phyloP scores from a whole-genome alignment of 2,329 filamentous ascomycete species.

The Aureobasidium leucospermi region DNA sequence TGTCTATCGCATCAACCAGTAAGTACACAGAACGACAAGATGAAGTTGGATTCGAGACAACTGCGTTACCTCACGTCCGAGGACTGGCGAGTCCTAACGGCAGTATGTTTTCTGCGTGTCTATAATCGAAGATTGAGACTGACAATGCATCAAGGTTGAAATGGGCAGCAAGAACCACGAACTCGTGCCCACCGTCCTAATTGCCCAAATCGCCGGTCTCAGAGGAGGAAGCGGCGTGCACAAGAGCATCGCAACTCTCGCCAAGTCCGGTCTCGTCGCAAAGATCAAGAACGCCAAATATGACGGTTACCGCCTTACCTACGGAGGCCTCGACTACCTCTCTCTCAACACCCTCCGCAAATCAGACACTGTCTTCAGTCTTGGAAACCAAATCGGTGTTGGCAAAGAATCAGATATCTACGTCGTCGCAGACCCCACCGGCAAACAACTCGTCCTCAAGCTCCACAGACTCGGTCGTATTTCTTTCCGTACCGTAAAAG shows the following conservation, averaged over 20 bases:
- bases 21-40: conserved; percentile 34
- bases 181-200: conserved; percentile 83
- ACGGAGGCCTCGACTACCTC: conserved; percentile 96
- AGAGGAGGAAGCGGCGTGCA: conserved; percentile 70
- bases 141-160: conserved; percentile 60
- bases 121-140: background rate
- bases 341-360: conserved; percentile 84
- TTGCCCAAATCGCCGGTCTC: conserved; percentile 74
- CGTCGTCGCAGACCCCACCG: conserved; percentile 75
- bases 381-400: conserved; percentile 89
- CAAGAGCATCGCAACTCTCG: conserved; percentile 79
- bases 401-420: conserved; percentile 98
- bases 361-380: conserved; percentile 74
- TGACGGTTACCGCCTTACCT: conserved; percentile 93
- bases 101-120: conserved; percentile 50
- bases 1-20: background rate
- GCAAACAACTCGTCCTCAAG: conserved; percentile 77
- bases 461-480: conserved; percentile 94
- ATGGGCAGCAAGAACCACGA: conserved; percentile 95
- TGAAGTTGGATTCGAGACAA: conserved; percentile 93
- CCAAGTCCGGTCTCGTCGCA: conserved; percentile 85
- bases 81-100: conserved; percentile 92
- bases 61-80: conserved; percentile 87
- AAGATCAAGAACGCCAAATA: conserved; percentile 94
- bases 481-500: conserved; percentile 92